A percentile compares a stretch with the other conserved stretches of the same genome.
phyloP scores from a whole-genome alignment of 2,329 filamentous ascomycete genomes.

The Anthostomella pinea region DNA sequence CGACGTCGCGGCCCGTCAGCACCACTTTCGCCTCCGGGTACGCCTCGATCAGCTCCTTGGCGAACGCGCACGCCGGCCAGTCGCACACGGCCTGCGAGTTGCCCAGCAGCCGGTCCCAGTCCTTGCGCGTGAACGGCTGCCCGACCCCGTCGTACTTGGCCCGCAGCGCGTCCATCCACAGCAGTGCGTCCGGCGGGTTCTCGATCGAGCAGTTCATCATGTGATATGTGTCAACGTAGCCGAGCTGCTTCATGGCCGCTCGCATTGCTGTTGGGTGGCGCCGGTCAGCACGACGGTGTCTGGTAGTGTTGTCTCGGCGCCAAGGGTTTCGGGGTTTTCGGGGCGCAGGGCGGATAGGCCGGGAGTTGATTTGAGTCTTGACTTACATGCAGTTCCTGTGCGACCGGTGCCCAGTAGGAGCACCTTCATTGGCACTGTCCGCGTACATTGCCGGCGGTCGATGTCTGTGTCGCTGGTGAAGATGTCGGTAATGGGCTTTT shows the following conservation, averaged over 20 bases:
- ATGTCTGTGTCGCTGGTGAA: conserved; percentile 67
- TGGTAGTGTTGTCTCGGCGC: no score
- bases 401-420: conserved; percentile 67
- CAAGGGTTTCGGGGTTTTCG: no score
- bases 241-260: conserved; percentile 62
- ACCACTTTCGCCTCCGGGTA: conserved; percentile 73
- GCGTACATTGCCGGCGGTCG: conserved; percentile 62
- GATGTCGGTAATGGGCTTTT: conserved; percentile 53
- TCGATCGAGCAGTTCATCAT: conserved; percentile 70
- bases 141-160: conserved; percentile 58
- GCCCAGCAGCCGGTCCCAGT: conserved; percentile 68
- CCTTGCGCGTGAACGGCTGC: conserved; percentile 58
- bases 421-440: conserved; percentile 69
- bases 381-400: conserved; percentile 67
- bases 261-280: conserved; percentile 50
- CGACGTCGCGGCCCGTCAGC: conserved; percentile 63
- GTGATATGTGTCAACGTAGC: conserved; percentile 69
- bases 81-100: conserved; percentile 67
- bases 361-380: neutral
- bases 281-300: conserved; percentile 3
- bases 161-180: conserved; percentile 68
- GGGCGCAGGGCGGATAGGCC: neutral
- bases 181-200: conserved; percentile 63
- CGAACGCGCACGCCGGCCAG: conserved; percentile 66
- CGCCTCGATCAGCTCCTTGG: conserved; percentile 66